A percentile compares a stretch with the other conserved stretches of the same genome.
phyloP scores from a whole-genome alignment of 2,329 filamentous ascomycete species.

The Daldinia eschscholtzii region DNA sequence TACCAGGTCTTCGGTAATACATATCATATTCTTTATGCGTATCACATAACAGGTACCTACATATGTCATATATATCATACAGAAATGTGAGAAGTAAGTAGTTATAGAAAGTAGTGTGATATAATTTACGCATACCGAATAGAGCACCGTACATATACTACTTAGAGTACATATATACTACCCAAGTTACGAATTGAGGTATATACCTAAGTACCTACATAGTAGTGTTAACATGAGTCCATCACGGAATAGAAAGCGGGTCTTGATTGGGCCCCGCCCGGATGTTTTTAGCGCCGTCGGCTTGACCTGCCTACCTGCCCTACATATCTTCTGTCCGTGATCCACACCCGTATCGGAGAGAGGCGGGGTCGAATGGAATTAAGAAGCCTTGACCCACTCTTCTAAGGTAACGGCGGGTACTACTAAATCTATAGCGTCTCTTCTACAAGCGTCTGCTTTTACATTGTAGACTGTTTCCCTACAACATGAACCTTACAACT shows the following conservation, averaged over 20 bases:
- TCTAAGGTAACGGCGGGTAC: conserved; percentile 6
- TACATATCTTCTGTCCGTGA: conserved; percentile 6
- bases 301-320: conserved; percentile 8
- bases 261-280: conserved; percentile 12
- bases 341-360: conserved; percentile 16
- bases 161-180: background rate
- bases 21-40: background rate
- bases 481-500: too few relatives aligned
- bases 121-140: background rate
- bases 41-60: too few relatives aligned
- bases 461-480: background rate
- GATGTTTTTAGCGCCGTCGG: conserved; percentile 14
- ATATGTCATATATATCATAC: too few relatives aligned
- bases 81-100: too few relatives aligned
- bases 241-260: conserved; percentile 15
- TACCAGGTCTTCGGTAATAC: background rate
- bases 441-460: conserved; percentile 4
- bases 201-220: background rate
- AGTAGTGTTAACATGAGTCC: background rate
- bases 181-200: background rate
- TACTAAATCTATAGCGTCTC: conserved; percentile 13
- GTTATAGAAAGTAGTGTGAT: background rate
- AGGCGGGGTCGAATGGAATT: conserved; percentile 5
- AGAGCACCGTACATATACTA: background rate
- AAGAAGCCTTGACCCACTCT: background rate